Evolutionary conservation across 2,329 filamentous ascomycete genomes (phyloP), one percentile per base, ranked within the genome.

Genomic region (Helotiales sp.): DNA sequence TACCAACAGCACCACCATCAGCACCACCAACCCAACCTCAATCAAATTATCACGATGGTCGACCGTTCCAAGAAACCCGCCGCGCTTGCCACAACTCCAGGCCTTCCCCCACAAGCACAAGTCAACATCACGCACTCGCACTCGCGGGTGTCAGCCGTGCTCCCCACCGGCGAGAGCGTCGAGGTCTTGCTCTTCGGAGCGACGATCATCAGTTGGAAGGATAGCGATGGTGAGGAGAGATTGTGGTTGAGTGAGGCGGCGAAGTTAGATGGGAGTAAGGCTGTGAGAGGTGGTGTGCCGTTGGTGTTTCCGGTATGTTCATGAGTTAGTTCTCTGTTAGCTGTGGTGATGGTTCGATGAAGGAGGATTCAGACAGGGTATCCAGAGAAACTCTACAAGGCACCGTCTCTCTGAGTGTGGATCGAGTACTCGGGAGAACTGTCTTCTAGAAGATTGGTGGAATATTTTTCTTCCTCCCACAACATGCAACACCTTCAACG

Each of bases 151-250:
- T 86, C 87, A n/a, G 95, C 95, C 37, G 86, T 85, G 32, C 87
- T 98, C 50, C 92, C 93, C 45, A 91, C 93, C 0, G 94, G 95
- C 72, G 94, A 98, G 82, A 92, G 88, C 64, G 87, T 97, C 72
- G 89, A 93, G 71, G 85, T 99, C 43, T 84, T 97, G 68, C 88
- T 98, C n/a, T 92, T 92, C 76, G 96, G 96, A 66, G 96, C 96
- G 11, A 98, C 94, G 0, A 91, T 99, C 57, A 89, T 92, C 67
- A 96, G 91, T 80, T 99, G 96, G 96, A 97, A 96, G 84, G 90
- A 91, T 77, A 86, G 89, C 67, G 84, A 86, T 66, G 91, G 91
- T 57, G 82, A 87, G 64, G 94, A 97, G 83, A 93, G 93, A 81
- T 85, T 97, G 63, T 97, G 93, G 86, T 77, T 97, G 73, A 96